These are phyloP conservation scores for Scheffersomyces ergatensis DNA, from an alignment of 805 yeast genomes.

Conservation along the genomic window DNA sequence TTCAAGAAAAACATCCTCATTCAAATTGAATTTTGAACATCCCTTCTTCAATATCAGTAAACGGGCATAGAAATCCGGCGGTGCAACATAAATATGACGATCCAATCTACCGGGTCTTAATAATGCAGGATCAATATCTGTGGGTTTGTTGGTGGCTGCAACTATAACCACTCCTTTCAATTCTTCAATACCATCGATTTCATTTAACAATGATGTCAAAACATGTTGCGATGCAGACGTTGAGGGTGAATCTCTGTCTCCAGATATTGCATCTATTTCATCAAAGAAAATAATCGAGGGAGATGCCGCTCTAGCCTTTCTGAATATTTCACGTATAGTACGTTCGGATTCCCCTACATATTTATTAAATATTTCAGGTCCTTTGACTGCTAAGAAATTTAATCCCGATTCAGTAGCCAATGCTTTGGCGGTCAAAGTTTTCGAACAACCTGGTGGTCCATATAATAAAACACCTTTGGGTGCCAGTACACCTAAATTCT, in stretches of 20 bases:
- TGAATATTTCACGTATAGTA: slow-evolving; percentile 90
- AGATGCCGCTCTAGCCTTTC: slow-evolving; percentile 86
- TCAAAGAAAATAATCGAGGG: slow-evolving; percentile 96
- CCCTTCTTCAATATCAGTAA: slow-evolving; percentile 72
- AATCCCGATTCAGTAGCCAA: slow-evolving; percentile 97
- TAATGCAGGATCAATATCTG: slow-evolving; percentile 87
- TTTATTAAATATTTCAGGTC: slow-evolving; percentile 91
- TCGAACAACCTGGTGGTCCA: slow-evolving; percentile 99
- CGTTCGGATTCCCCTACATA: slow-evolving; percentile 96
- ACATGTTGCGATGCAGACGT: slow-evolving; percentile 81
- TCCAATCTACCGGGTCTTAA: slow-evolving; percentile 95
- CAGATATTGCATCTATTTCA: slow-evolving; percentile 92
- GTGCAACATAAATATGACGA: slow-evolving; percentile 87
- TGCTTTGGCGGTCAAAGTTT: slow-evolving; percentile 92
- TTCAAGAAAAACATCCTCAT: slow-evolving; percentile 45
- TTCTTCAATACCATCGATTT: slow-evolving; percentile 96
- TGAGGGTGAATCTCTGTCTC: slow-evolving; percentile 63
- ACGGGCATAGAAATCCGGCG: slow-evolving; percentile 84
- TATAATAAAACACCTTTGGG: slow-evolving; percentile 92
- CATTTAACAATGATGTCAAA: slow-evolving; percentile 85
- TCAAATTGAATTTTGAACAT: slow-evolving; percentile 61
- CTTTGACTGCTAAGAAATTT: slow-evolving; percentile 91
- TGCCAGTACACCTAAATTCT: slow-evolving; percentile 74
- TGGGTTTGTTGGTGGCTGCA: slow-evolving; percentile 96
- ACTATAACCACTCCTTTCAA: slow-evolving; percentile 88